Percentiles rank a stretch among this genome's conserved stretches.
Conservation (phyloP, 164 flowering plant species). For the Akebia trifoliata region DNA sequence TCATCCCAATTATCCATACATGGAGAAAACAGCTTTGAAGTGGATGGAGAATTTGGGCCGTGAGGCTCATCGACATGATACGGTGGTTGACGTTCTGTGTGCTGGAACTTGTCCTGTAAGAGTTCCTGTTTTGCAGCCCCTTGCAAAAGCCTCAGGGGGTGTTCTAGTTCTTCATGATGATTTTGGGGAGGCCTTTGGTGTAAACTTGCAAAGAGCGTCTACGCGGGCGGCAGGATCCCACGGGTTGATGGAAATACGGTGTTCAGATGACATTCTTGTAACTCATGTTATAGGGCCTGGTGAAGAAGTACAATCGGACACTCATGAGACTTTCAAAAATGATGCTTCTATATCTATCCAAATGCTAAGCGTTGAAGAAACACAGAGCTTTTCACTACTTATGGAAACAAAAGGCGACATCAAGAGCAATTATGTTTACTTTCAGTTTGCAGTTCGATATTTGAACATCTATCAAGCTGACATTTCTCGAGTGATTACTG, state of each 20-base stretch:
- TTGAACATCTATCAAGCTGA: slow-evolving; percentile 83
- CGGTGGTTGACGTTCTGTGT: slow-evolving; percentile 82
- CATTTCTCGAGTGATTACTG: slow-evolving; percentile 74
- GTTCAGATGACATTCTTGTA: slow-evolving; percentile 76
- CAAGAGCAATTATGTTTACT: slow-evolving; percentile 61
- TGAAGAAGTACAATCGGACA: slow-evolving; percentile 79
- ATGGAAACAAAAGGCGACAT: slow-evolving; percentile 82
- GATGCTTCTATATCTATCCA: slow-evolving; percentile 63
- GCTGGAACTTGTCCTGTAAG: slow-evolving; percentile 96
- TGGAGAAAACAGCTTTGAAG: slow-evolving; percentile 83
- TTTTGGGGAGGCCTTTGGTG: slow-evolving; percentile 98
- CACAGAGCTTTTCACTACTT: slow-evolving; percentile 76
- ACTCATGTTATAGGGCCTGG: slow-evolving; percentile 92
- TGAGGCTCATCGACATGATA: slow-evolving; percentile 62
- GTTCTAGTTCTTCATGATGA: slow-evolving; percentile 91
- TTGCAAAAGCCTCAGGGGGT: slow-evolving; percentile 93
- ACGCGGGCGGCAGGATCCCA: slow-evolving; percentile 79
- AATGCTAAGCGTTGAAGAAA: slow-evolving; percentile 93
- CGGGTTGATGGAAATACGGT: slow-evolving; percentile 81
- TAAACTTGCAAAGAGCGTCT: slow-evolving; percentile 87
- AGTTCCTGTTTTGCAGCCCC: slow-evolving; percentile 80
- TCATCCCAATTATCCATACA: slow-evolving; percentile 88
- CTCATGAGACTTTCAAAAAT: slow-evolving; percentile 69
- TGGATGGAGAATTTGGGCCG: slow-evolving; percentile 91
- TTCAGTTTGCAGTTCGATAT: slow-evolving; percentile 77